A percentile compares a stretch with the other conserved stretches of the same genome.
These are phyloP conservation scores for Acanthamoeba healyi DNA, from an alignment of 208 protist genomes.

Conservation along the genomic window DNA sequence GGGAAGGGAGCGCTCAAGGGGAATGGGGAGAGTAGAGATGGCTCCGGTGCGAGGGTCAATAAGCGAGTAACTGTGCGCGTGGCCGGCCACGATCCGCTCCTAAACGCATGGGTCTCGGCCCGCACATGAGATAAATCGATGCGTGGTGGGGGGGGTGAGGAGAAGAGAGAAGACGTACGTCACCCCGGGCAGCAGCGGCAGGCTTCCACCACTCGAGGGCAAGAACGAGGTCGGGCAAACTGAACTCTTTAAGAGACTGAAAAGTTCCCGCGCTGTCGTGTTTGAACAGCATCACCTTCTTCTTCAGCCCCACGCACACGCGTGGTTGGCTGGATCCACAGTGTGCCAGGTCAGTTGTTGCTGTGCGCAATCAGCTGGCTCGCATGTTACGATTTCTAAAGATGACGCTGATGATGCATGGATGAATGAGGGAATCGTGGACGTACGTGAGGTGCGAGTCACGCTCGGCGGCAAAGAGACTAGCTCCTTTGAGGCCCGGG, in stretches of 20 bases:
- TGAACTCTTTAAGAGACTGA: neutral
- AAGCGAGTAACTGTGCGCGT: slow-evolving; percentile 15
- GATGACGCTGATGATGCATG: neutral
- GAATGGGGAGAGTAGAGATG: neutral
- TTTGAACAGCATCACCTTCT: slow-evolving; percentile 11
- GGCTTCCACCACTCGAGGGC: slow-evolving; percentile 11
- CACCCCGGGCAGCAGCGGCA: neutral
- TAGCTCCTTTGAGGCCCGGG: neutral
- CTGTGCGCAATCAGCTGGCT: too few relatives aligned
- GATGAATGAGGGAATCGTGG: neutral
- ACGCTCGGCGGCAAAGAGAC: neutral
- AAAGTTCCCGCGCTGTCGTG: neutral
- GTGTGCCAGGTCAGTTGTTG: too few relatives aligned
- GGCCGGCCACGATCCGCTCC: neutral
- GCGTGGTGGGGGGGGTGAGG: neutral
- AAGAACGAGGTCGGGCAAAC: neutral
- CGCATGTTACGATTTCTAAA: too few relatives aligned
- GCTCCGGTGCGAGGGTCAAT: neutral
- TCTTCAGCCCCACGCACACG: neutral
- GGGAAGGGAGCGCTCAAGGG: neutral
- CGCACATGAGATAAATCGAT: neutral
- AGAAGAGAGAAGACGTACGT: neutral
- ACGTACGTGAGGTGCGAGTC: neutral
- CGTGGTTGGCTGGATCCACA: neutral
- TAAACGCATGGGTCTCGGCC: neutral